These are phyloP conservation scores for Udeniomyces megalosporus DNA, from an alignment of 768 basidiomycete species.

Conservation along the genomic window DNA sequence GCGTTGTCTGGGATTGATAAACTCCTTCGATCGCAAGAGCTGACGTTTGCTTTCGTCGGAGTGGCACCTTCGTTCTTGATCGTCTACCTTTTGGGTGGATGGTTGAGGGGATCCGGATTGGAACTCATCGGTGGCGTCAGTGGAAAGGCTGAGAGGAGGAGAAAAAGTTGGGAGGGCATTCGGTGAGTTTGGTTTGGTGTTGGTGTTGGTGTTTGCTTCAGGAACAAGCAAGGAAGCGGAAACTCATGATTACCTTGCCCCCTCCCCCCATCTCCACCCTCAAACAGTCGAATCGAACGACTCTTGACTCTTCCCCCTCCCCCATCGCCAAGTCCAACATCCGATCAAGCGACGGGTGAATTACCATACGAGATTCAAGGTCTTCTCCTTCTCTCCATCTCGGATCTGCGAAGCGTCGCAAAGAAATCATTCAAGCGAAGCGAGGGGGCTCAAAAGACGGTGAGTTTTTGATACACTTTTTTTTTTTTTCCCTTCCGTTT, in stretches of 20 bases:
- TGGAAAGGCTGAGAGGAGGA: background rate
- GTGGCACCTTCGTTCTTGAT: conserved; percentile 76
- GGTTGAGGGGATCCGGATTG: conserved; percentile 29
- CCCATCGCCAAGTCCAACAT: background rate
- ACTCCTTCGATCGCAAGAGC: conserved; percentile 78
- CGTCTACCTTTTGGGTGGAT: conserved; percentile 50
- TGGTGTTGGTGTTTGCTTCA: background rate
- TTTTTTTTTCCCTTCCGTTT: background rate
- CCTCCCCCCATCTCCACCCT: background rate
- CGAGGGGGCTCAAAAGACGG: background rate
- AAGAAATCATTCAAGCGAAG: conserved; percentile 27
- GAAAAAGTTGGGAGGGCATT: conserved; percentile 7
- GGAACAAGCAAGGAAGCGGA: background rate
- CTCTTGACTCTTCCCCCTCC: conserved; percentile 6
- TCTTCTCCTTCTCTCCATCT: conserved; percentile 41
- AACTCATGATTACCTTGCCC: background rate
- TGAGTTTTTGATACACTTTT: background rate
- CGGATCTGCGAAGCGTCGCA: conserved; percentile 30
- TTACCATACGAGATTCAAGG: conserved; percentile 33
- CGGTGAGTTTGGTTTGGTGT: conserved; percentile 1
- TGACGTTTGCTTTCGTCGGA: conserved; percentile 93
- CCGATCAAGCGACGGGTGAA: conserved; percentile 1
- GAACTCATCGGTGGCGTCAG: background rate
- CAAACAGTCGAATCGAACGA: conserved; percentile 11
- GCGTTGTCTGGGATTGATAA: conserved; percentile 82